Conservation (phyloP, 495 filamentous ascomycete genomes). For the Podospora australis region DNA sequence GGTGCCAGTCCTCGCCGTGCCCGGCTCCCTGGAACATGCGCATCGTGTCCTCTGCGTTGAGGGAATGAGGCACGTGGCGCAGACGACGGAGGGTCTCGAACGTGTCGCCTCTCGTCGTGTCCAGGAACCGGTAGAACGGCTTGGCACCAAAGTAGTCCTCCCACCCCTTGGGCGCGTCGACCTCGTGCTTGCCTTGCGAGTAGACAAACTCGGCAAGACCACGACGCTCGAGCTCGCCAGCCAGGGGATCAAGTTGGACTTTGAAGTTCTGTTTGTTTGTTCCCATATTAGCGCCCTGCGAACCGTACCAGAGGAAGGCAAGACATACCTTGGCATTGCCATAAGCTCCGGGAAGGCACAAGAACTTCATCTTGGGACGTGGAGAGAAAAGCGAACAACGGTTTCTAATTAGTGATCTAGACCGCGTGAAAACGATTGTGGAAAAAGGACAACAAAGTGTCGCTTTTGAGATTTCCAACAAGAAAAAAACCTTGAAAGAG, state of each 20-base stretch:
- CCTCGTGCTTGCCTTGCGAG: conserved; percentile 39
- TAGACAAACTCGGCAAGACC: conserved; percentile 40
- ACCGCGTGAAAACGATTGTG: too few relatives aligned
- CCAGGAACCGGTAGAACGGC: conserved; percentile 47
- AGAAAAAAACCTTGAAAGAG: too few relatives aligned
- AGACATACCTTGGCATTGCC: conserved; percentile 35
- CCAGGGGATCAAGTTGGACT: conserved; percentile 47
- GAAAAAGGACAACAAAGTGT: too few relatives aligned
- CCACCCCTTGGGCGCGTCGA: conserved; percentile 42
- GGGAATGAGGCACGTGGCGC: conserved; percentile 42
- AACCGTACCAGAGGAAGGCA: not conserved
- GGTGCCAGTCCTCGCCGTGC: conserved; percentile 21
- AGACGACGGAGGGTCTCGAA: conserved; percentile 44
- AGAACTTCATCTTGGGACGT: conserved; percentile 12
- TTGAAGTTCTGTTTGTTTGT: conserved; percentile 36
- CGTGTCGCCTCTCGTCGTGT: conserved; percentile 36
- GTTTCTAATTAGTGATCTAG: too few relatives aligned
- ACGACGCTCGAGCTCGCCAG: conserved; percentile 39
- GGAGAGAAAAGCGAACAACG: too few relatives aligned
- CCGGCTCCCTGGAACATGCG: conserved; percentile 31
- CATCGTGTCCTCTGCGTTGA: conserved; percentile 46
- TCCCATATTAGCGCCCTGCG: too few relatives aligned
- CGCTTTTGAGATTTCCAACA: too few relatives aligned
- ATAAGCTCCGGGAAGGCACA: conserved; percentile 15
- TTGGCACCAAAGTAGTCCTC: conserved; percentile 48